These are phyloP conservation scores for Lodderomyces pseudojiufengensis DNA, from an alignment of 1,139 yeast species.

Conservation along the genomic window DNA sequence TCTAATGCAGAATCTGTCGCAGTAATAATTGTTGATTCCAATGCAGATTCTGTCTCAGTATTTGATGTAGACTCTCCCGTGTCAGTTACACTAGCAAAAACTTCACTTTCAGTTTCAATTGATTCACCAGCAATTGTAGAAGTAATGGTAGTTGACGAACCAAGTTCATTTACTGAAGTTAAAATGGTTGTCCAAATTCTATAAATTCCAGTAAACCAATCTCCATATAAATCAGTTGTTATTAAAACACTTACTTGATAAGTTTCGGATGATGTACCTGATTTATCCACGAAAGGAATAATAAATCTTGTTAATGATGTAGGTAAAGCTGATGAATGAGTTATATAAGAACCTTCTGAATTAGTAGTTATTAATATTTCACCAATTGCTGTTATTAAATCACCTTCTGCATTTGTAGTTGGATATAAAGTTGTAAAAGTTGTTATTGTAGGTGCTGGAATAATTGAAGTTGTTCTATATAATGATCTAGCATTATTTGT, in stretches of 20 bases:
- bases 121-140: too few species aligned
- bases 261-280: too few species aligned
- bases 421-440: not conserved
- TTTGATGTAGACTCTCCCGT: too few species aligned
- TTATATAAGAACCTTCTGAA: not conserved
- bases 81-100: too few species aligned
- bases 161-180: too few species aligned
- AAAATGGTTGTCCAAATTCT: not conserved
- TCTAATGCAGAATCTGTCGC: too few species aligned
- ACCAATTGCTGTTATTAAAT: not conserved
- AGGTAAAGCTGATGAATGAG: not conserved
- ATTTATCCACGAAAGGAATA: not conserved
- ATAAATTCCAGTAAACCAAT: conserved; percentile 4
- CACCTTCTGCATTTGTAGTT: not conserved
- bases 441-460: not conserved
- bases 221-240: not conserved
- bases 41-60: too few species aligned
- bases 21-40: too few species aligned
- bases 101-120: too few species aligned
- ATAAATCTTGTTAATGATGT: not conserved
- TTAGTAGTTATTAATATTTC: conserved; percentile 1
- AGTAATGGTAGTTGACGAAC: too few species aligned
- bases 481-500: not conserved
- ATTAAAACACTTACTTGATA: not conserved
- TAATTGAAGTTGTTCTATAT: not conserved